Conservation (phyloP, 139 green algal species). For the Gonium pectorale region DNA sequence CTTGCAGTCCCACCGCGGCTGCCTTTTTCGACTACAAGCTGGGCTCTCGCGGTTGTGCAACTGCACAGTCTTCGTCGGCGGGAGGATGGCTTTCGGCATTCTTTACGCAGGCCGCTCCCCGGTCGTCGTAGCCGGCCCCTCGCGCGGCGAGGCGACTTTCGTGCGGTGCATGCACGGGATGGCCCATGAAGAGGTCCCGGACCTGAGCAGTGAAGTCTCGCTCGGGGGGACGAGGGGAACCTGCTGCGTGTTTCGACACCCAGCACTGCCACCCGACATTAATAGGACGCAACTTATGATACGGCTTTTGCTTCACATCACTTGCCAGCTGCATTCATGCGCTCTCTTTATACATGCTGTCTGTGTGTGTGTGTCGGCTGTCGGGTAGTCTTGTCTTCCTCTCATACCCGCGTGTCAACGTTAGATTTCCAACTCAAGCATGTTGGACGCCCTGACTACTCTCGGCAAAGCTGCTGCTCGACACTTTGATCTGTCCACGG, state of each 20-base stretch:
- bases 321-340: too few relatives aligned
- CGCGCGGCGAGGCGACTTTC: background rate
- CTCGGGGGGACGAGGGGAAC: too few relatives aligned
- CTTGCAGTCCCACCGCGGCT: constrained; percentile 6
- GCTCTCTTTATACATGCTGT: too few relatives aligned
- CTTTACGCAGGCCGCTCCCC: background rate
- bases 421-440: background rate
- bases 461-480: background rate
- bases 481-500: background rate
- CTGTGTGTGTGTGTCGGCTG: background rate
- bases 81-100: constrained; percentile 2
- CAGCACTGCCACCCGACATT: too few relatives aligned
- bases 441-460: background rate
- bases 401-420: constrained; percentile 15
- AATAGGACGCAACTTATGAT: too few relatives aligned
- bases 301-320: too few relatives aligned
- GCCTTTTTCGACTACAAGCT: constrained; percentile 23
- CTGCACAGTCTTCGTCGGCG: background rate
- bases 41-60: background rate
- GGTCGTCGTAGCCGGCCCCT: background rate
- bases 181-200: too few relatives aligned
- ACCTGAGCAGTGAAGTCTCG: too few relatives aligned
- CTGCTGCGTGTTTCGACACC: too few relatives aligned
- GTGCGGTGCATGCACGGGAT: background rate
- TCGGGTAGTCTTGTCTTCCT: background rate